phyloP scores from a whole-genome alignment of 768 basidiomycete species.

The Tricholoma sp. region DNA sequence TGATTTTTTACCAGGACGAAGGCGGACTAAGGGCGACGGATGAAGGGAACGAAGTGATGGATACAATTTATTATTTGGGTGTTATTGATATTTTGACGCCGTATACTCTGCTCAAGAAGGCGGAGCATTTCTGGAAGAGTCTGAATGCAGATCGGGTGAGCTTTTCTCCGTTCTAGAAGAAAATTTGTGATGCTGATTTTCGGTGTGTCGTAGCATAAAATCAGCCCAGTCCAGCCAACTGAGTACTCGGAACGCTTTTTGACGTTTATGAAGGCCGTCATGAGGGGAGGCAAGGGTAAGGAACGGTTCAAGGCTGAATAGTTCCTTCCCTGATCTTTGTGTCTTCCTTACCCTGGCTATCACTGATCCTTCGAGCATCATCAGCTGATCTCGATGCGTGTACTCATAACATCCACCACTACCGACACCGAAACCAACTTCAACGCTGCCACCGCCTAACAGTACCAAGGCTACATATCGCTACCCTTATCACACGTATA shows the following conservation, averaged over 20 bases:
- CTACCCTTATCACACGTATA: too few species aligned
- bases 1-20: slow-evolving; percentile 96
- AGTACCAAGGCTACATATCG: too few species aligned
- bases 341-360: neutral
- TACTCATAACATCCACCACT: too few species aligned
- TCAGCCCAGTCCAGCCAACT: slow-evolving; percentile 84
- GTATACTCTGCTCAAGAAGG: slow-evolving; percentile 67
- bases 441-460: too few species aligned
- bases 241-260: slow-evolving; percentile 92
- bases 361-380: neutral
- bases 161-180: slow-evolving; percentile 14
- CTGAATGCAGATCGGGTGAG: slow-evolving; percentile 80
- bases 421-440: too few species aligned
- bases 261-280: slow-evolving; percentile 77
- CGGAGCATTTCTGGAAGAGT: slow-evolving; percentile 93
- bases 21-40: slow-evolving; percentile 89
- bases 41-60: slow-evolving; percentile 68
- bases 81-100: slow-evolving; percentile 97
- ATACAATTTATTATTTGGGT: slow-evolving; percentile 89
- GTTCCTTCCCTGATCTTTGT: neutral
- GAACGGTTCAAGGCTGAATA: slow-evolving; percentile 36
- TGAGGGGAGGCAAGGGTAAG: slow-evolving; percentile 75
- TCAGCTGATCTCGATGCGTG: neutral
- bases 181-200: slow-evolving; percentile 4
- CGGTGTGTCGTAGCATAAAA: slow-evolving; percentile 66